Conservation (phyloP, 2,329 filamentous ascomycete species). For the Neofusicoccum laricinum region DNA sequence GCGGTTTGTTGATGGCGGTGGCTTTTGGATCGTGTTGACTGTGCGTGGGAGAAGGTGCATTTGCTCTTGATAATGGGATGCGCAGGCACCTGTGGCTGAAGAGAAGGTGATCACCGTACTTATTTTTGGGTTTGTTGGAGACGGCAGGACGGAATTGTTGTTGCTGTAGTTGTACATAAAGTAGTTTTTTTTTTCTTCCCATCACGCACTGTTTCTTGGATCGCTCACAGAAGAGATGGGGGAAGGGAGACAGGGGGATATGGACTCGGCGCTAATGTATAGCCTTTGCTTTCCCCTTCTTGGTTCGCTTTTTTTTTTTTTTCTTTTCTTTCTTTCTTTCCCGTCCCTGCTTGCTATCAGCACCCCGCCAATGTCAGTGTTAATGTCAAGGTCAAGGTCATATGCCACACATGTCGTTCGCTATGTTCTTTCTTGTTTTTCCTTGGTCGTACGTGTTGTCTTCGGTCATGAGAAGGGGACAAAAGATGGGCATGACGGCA, state of each 20-base stretch:
- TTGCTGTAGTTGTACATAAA: not conserved
- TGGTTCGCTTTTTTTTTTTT: not conserved
- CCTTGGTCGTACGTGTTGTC: too few species aligned
- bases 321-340: not conserved
- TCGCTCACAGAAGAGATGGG: not conserved
- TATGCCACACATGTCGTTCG: too few species aligned
- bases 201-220: not conserved
- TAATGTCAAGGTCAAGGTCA: too few species aligned
- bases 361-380: too few species aligned
- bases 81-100: not conserved
- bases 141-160: not conserved
- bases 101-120: not conserved
- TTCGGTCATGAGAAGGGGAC: too few species aligned
- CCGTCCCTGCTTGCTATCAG: too few species aligned
- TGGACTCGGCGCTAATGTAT: constrained; percentile 3
- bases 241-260: not conserved
- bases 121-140: not conserved
- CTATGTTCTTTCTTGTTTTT: too few species aligned
- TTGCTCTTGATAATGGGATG: not conserved
- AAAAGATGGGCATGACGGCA: too few species aligned
- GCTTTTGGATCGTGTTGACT: not conserved
- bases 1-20: not conserved
- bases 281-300: not conserved
- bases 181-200: not conserved
- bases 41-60: not conserved